A percentile compares a stretch with the other conserved stretches of the same genome.
Evolutionary conservation across 2,329 filamentous ascomycete species (phyloP).

Genomic region (Colletotrichum cereale): DNA sequence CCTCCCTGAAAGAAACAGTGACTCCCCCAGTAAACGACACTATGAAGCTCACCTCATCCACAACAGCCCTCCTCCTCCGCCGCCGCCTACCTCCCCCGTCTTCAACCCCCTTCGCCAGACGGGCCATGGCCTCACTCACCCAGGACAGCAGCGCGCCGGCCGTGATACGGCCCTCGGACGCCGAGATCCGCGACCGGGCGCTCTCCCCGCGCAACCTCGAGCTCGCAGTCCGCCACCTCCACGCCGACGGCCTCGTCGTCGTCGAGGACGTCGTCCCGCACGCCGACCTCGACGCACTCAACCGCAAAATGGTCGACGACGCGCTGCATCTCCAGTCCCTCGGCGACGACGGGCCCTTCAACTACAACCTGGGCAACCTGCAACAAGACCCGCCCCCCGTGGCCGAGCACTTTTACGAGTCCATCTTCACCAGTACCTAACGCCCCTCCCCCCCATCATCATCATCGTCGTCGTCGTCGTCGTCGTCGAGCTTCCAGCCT

Average conservation of each 20-base stretch:
- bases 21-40: background rate
- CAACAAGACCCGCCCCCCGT: conserved; percentile 71
- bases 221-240: conserved; percentile 63
- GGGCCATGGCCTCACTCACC: conserved; percentile 29
- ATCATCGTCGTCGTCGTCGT: background rate
- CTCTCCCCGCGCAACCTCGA: conserved; percentile 65
- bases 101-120: background rate
- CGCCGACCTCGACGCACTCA: conserved; percentile 65
- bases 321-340: conserved; percentile 62
- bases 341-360: conserved; percentile 69
- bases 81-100: background rate
- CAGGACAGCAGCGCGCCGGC: conserved; percentile 31
- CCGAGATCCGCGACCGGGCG: conserved; percentile 5
- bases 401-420: conserved; percentile 59
- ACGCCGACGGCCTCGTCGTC: conserved; percentile 68
- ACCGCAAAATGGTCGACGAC: conserved; percentile 70
- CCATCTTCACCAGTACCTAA: conserved; percentile 66
- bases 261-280: conserved; percentile 65
- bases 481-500: background rate
- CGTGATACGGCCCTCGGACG: conserved; percentile 51
- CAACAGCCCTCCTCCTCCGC: background rate
- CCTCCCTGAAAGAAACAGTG: background rate
- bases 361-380: conserved; percentile 73
- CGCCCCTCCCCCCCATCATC: background rate
- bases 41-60: background rate